phyloP scores from a whole-genome alignment of 2,329 filamentous ascomycete species.

The Gnomoniopsis sp. region DNA sequence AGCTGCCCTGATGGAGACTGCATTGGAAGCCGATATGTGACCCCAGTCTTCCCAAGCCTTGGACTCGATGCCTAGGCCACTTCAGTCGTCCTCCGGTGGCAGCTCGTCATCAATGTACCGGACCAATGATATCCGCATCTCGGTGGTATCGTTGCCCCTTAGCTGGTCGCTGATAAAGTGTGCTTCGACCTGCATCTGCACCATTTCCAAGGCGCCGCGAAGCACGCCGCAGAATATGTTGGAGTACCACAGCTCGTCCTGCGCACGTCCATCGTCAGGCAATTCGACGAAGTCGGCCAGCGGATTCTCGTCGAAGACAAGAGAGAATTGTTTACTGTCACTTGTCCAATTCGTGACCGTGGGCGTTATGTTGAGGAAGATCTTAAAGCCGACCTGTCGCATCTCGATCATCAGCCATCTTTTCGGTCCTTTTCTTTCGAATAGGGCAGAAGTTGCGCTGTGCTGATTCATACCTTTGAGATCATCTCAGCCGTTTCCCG shows the following conservation, averaged over 20 bases:
- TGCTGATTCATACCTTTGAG: slow-evolving; percentile 63
- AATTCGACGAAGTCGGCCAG: slow-evolving; percentile 96
- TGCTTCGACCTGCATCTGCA: slow-evolving; percentile 98
- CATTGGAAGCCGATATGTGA: neutral
- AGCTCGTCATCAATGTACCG: slow-evolving; percentile 97
- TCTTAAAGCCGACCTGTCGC: slow-evolving; percentile 89
- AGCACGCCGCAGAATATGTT: slow-evolving; percentile 95
- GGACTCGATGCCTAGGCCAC: slow-evolving; percentile 21
- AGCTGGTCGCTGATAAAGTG: slow-evolving; percentile 94
- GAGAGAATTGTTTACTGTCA: slow-evolving; percentile 93
- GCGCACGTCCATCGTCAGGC: slow-evolving; percentile 89
- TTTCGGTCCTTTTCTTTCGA: neutral
- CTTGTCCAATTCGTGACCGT: slow-evolving; percentile 92
- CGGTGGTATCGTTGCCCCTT: slow-evolving; percentile 90
- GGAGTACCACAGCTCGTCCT: slow-evolving; percentile 97
- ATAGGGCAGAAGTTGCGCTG: neutral
- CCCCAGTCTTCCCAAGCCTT: neutral
- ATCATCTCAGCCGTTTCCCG: slow-evolving; percentile 97
- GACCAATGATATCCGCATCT: slow-evolving; percentile 91
- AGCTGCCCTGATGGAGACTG: too few relatives aligned
- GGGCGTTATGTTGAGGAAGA: slow-evolving; percentile 95
- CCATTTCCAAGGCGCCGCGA: slow-evolving; percentile 92
- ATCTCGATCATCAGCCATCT: neutral
- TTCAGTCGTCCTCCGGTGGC: slow-evolving; percentile 89
- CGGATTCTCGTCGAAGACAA: slow-evolving; percentile 96